These are phyloP conservation scores for Herpetospermum pedunculosum DNA, from an alignment of 306 rosid species.

Conservation along the genomic window DNA sequence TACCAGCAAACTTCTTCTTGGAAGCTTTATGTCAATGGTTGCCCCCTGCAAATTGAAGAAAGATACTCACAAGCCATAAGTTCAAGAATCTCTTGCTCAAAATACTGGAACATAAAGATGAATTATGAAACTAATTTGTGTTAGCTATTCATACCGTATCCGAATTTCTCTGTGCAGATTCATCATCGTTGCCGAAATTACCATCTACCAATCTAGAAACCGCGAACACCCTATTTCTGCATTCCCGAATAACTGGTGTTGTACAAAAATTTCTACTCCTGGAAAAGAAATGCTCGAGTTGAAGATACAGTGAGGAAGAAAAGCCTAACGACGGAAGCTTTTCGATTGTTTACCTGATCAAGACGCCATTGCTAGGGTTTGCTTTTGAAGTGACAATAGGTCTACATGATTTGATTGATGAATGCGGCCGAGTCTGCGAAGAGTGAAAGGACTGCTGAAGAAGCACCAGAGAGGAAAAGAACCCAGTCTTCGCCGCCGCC, in stretches of 20 bases:
- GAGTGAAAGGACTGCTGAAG: conserved; percentile 3
- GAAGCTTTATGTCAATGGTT: conserved; percentile 48
- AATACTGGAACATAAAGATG: neutral
- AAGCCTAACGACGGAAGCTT: neutral
- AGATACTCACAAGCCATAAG: neutral
- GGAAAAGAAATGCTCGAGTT: neutral
- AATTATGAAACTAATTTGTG: neutral
- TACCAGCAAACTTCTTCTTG: conserved; percentile 80
- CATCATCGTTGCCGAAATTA: conserved; percentile 22
- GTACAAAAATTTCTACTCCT: conserved; percentile 26
- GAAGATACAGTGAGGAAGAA: neutral
- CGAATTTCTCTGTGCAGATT: conserved; percentile 23
- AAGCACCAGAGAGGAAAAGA: conserved; percentile 8
- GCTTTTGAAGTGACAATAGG: neutral
- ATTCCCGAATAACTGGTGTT: conserved; percentile 12
- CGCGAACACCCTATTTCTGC: conserved; percentile 3
- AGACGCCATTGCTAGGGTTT: conserved; percentile 13
- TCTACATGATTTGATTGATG: conserved; percentile 4
- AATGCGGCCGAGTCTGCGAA: neutral
- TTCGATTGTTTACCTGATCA: conserved; percentile 24
- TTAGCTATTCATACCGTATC: conserved; percentile 25
- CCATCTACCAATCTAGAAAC: conserved; percentile 24
- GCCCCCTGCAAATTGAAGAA: conserved; percentile 34
- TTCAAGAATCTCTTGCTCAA: neutral
- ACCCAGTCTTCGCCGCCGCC: neutral